Evolutionary conservation across 164 flowering plant species (phyloP), one percentile per base, ranked within the genome.

Genomic region (Magnolia kwangsiensis): DNA sequence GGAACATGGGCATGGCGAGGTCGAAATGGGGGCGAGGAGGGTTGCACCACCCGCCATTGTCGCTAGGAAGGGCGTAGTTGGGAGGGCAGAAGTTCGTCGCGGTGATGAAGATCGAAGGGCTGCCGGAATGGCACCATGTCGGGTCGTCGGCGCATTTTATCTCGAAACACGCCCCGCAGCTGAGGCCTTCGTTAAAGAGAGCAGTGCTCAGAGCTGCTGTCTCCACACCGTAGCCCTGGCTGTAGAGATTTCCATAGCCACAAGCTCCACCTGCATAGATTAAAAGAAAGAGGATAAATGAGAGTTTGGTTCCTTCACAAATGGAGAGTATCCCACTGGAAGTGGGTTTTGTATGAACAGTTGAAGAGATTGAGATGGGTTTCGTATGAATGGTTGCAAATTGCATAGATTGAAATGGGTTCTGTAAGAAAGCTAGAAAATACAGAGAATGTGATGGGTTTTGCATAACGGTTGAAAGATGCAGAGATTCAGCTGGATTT

Each of bases 11-110:
- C 88, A 85, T 85, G 72, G 91, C 82, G 72, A 88, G 86, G 69
- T 88, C 91, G 79, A 88, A 88, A 59, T 88, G 91, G 7, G 87
- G 75, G 16, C 89, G 83, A 45, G 91, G 91, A 24, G 91, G 91
- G 83, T 88, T 87, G 75, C 91, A 88, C 91, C 91, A 88, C 7
- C 91, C 91, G 50, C 91, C 91, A 63, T 85, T 78, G 77, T 88
- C 88, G 70, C 55, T 88, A 23, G 90, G 83, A 9, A 71, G 82
- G 16, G 91, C 89, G 74, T n/a, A 85, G 80, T 88, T 88, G 0
- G 89, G 89, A 10, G 91, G 91, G 78, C 91, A 88, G 76, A 88
- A 87, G 61, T 88, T 88, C 13, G 91, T 88, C 3, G 91, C 91
- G 3, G 91, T 88, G 18, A 88, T 66, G 68, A 85, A 31, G 63